Evolutionary conservation across 305 asterid species (phyloP).

Genomic region (Fraxinus greggii): DNA sequence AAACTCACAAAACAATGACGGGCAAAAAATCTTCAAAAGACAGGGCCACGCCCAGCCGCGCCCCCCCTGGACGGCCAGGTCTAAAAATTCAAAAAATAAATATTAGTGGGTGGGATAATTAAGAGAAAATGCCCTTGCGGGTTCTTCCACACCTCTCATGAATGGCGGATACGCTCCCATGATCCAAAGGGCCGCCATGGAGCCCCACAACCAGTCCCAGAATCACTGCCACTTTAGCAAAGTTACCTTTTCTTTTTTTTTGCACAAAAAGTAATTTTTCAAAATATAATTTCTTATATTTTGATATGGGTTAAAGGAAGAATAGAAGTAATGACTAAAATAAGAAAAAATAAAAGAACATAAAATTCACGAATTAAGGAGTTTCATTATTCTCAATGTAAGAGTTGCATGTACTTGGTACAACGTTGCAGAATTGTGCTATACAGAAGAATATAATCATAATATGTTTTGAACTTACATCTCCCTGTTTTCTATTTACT

Average conservation of each 20-base stretch:
- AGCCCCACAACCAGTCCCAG: background rate
- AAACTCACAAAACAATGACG: too few relatives aligned
- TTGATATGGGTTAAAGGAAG: too few relatives aligned
- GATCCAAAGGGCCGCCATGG: background rate
- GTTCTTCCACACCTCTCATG: constrained; percentile 58
- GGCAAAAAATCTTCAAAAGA: too few relatives aligned
- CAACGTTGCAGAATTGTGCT: background rate
- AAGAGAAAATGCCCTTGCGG: constrained; percentile 58
- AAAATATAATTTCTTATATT: background rate
- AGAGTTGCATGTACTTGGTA: background rate
- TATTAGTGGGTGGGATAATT: background rate
- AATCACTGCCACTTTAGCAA: background rate
- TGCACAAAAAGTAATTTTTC: background rate
- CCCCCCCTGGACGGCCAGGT: too few relatives aligned
- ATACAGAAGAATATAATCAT: too few relatives aligned
- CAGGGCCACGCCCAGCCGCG: too few relatives aligned
- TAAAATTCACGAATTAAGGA: background rate
- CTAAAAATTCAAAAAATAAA: background rate
- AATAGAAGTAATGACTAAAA: too few relatives aligned
- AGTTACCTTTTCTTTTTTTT: background rate
- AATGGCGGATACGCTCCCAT: constrained; percentile 42
- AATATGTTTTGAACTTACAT: too few relatives aligned
- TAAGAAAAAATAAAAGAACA: too few relatives aligned
- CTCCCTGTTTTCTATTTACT: too few relatives aligned
- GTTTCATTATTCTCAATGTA: background rate